Conservation (phyloP, 164 flowering plant species). For the Dillenia suffruticosa region DNA sequence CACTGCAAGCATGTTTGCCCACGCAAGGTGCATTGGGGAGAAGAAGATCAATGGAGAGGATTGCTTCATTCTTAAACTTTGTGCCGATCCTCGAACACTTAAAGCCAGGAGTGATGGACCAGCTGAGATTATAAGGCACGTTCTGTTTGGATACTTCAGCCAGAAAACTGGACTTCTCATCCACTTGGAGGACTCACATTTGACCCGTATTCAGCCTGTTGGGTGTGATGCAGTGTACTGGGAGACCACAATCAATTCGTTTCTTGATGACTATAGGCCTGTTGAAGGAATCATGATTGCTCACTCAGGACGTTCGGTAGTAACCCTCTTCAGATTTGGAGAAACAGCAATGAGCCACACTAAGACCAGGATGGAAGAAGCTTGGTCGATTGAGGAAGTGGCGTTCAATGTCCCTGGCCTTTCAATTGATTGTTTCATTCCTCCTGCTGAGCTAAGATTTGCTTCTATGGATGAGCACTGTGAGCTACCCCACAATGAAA, state of each 20-base stretch:
- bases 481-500: conserved; percentile 21
- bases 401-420: conserved; percentile 64
- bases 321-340: conserved; percentile 61
- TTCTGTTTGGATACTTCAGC: conserved; percentile 63
- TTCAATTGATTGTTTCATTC: conserved; percentile 62
- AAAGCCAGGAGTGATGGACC: conserved; percentile 64
- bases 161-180: conserved; percentile 64
- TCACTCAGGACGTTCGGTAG: conserved; percentile 58
- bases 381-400: conserved; percentile 68
- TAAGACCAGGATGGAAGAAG: conserved; percentile 65
- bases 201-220: conserved; percentile 57
- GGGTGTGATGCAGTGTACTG: conserved; percentile 65
- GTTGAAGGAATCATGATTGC: conserved; percentile 74
- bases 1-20: conserved; percentile 62
- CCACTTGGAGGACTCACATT: conserved; percentile 62
- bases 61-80: conserved; percentile 65
- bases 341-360: conserved; percentile 77
- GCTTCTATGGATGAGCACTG: conserved; percentile 17
- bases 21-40: conserved; percentile 68
- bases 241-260: conserved; percentile 74
- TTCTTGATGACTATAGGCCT: conserved; percentile 51
- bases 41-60: conserved; percentile 64
- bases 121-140: conserved; percentile 65
- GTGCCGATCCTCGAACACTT: conserved; percentile 52
- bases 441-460: conserved; percentile 37